Evolutionary conservation across 208 protist species (phyloP), one percentile per base, ranked within the genome.

Genomic region (Jaenimonas drosophilae): DNA sequence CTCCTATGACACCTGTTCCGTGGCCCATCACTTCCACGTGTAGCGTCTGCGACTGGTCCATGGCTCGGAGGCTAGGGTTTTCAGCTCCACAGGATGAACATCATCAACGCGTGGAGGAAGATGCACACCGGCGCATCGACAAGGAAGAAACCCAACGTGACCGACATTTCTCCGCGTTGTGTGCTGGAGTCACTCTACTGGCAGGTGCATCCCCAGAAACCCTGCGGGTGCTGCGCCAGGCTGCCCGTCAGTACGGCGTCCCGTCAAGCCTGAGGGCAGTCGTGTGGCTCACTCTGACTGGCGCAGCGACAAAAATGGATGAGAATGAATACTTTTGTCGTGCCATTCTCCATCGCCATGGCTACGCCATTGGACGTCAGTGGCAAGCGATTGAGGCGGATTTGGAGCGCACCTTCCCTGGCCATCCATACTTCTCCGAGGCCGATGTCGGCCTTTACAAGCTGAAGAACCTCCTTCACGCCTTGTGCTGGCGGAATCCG

Each of bases 321-420:
- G 78, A 88, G 49, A 88, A 88, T 47, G 64, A 78, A 41, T 75
- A 71, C 42, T 83, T 83, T 32, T 88, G 73, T 56, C 59, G 54
- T 14, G 38, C 59, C 33, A 53, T 88, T 16, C 60, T 88, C 21
- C 58, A 56, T 16, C 48, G 61, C 25, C 61, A 76, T 51, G 70
- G 78, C 2, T 75, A 75, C 36, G 64, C 74, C 47, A 44, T 46
- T 9, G 76, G 69, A 11, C 40, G 43, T 12, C 38, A 74, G 25
- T 59, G 65, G 6, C 42, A 31, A 27, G 69, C 54, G 12, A 83
- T 88, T 38, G 67, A 66, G 1, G 65, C 64, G 14, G 78, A 88
- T 45, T 64, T 88, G 6, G 54, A 70, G 26, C 78, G 78, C 23
- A 88, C 78, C 14, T 88, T 88, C 39, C 73, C 73, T 0, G 57